These are phyloP conservation scores for Xenoacremonium recifei DNA, from an alignment of 2,329 filamentous ascomycete species.

Conservation along the genomic window DNA sequence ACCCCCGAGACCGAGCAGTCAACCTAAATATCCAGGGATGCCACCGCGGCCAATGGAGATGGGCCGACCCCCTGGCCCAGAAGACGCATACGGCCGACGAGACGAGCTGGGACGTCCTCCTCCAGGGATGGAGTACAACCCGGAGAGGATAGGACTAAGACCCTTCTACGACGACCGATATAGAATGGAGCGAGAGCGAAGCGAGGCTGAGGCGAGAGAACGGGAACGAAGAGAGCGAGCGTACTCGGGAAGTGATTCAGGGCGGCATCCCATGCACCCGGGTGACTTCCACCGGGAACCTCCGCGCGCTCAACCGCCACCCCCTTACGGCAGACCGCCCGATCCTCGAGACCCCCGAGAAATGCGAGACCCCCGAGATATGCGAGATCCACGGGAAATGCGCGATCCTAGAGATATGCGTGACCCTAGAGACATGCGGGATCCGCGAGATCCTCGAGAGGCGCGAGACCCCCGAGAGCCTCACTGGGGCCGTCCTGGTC, in stretches of 20 bases:
- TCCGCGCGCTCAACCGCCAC: slow-evolving; percentile 41
- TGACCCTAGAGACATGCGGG: slow-evolving; percentile 31
- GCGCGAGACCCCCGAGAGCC: slow-evolving; percentile 26
- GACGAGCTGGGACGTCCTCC: slow-evolving; percentile 44
- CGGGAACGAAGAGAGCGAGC: slow-evolving; percentile 45
- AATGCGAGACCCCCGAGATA: slow-evolving; percentile 28
- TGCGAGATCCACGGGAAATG: slow-evolving; percentile 16
- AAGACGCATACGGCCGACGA: slow-evolving; percentile 47
- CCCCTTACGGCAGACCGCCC: slow-evolving; percentile 43
- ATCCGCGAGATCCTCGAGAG: slow-evolving; percentile 12
- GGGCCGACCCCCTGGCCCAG: slow-evolving; percentile 36
- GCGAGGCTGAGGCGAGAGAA: slow-evolving; percentile 44
- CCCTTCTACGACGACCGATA: slow-evolving; percentile 54
- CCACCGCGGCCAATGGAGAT: slow-evolving; percentile 47
- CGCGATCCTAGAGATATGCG: slow-evolving; percentile 22
- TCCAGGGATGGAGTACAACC: slow-evolving; percentile 49
- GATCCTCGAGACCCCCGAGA: slow-evolving; percentile 41
- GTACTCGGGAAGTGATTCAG: slow-evolving; percentile 48
- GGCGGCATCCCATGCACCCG: slow-evolving; percentile 38
- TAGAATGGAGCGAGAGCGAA: slow-evolving; percentile 46
- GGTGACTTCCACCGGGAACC: slow-evolving; percentile 40
- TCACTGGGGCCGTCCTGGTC: slow-evolving; percentile 32
- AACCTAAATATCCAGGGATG: slow-evolving; percentile 48
- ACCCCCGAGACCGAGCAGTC: slow-evolving; percentile 50
- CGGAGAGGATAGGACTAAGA: slow-evolving; percentile 47